A percentile compares a stretch with the other conserved stretches of the same genome.
Evolutionary conservation across 2,329 filamentous ascomycete genomes (phyloP).

Genomic region (Fusarium udum): DNA sequence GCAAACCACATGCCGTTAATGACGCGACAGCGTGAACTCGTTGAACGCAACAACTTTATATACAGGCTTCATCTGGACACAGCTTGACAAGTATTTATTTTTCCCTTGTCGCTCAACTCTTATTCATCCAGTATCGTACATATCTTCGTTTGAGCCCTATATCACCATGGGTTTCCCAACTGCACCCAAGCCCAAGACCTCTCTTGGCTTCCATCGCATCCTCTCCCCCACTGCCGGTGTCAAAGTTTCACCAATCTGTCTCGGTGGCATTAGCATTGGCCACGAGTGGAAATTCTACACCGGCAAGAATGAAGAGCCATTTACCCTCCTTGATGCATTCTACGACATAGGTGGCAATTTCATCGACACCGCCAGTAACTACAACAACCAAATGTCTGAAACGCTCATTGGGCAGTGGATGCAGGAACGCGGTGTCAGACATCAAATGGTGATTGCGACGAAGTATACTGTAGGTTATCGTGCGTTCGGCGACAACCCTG

Average conservation of each 20-base stretch:
- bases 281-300: neutral
- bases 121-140: accelerated
- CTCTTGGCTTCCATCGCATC: neutral
- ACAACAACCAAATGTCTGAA: neutral
- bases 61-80: neutral
- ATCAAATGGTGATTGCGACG: neutral
- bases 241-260: neutral
- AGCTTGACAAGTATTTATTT: neutral
- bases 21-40: neutral
- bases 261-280: neutral
- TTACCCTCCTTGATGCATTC: accelerated
- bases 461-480: neutral
- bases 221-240: neutral
- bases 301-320: neutral
- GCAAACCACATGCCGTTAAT: neutral
- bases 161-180: neutral
- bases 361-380: accelerated
- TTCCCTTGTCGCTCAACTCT: accelerated
- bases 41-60: neutral
- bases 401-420: accelerated
- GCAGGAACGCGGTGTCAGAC: accelerated
- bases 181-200: accelerated
- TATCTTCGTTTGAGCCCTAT: no score
- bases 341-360: neutral
- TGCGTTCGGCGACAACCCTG: accelerated